phyloP scores from a whole-genome alignment of 176 grass and related monocot species.

The Hordeum marinum region DNA sequence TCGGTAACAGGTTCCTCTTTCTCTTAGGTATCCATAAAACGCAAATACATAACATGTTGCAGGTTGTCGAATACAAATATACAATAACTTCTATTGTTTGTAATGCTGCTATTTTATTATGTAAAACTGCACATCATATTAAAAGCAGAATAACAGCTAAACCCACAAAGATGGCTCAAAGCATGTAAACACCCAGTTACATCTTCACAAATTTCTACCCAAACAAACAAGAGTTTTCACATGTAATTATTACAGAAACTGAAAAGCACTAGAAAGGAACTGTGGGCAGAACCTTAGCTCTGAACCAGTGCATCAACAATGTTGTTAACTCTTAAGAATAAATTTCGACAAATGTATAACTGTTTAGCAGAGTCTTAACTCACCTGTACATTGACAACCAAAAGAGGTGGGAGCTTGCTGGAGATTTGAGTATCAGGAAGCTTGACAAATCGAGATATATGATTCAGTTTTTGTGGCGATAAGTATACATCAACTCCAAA shows the following conservation, averaged over 20 bases:
- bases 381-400: constrained; percentile 98
- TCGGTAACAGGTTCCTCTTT: neutral
- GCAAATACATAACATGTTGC: neutral
- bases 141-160: neutral
- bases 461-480: constrained; percentile 77
- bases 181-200: neutral
- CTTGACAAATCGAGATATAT: constrained; percentile 91
- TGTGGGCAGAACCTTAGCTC: neutral
- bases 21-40: neutral
- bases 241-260: neutral
- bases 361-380: neutral
- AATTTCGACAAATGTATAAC: neutral
- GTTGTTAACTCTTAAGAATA: neutral
- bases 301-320: neutral
- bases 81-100: neutral
- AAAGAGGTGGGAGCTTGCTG: constrained; percentile 72
- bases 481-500: constrained; percentile 91
- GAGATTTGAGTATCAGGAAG: constrained; percentile 64
- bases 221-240: neutral
- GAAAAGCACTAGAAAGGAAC: neutral
- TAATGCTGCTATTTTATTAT: neutral
- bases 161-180: neutral
- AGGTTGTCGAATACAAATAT: neutral
- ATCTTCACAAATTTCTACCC: neutral
- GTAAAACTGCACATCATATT: neutral